Base-by-base conservation (phyloP, 768 basidiomycete genomes). In the Crassisporium funariophilum region DNA sequence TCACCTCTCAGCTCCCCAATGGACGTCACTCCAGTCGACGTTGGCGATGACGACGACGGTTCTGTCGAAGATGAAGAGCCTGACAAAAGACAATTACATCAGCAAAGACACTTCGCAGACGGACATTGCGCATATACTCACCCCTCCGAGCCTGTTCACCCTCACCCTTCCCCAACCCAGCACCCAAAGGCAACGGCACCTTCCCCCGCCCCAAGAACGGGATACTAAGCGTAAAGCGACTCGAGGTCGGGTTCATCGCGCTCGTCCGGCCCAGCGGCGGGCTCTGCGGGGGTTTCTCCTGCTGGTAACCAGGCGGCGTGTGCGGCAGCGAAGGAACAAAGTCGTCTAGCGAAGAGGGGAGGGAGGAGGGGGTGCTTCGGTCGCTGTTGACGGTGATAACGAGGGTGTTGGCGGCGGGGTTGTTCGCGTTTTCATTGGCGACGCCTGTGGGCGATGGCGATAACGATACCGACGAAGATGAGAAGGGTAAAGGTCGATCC, bases 161-260 rank as follows among this genome's bases (percentile, higher is more conserved):
- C 38, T 44, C 39, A 11, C 27, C 41, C 13, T 44, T 46, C 7
- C 16, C 41, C 29, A n/a, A n/a, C 17, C 49, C 41, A 17, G 41
- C 4, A 13, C 43, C 43, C 4, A 15, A 27, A 16, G 37, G 51
- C 31, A 50, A 29, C n/a, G 49, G 39, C 17, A 47, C 47, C 42
- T 51, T 58, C 12, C 51, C 23, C 34, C 56, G 20, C n/a, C 61
- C 58, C 19, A 60, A 41, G 20, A 62, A 47, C 15, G 60, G 60
- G 5, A 61, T 37, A 15, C 45, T 44, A 13, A 62, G 27, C 8
- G 44, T 43, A 31, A 59, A 59, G n/a, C 56, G 39, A 17, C 42
- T 44, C n/a, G 44, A 46, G 5, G 50, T 29, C 12, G 35, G 21
- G 29, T 42, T 42, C 15, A 46, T 25, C 36, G 35, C 17, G 35